Evolutionary conservation across 768 basidiomycete species (phyloP), one percentile per base, ranked within the genome.

Genomic region (Tulasnella sp.): DNA sequence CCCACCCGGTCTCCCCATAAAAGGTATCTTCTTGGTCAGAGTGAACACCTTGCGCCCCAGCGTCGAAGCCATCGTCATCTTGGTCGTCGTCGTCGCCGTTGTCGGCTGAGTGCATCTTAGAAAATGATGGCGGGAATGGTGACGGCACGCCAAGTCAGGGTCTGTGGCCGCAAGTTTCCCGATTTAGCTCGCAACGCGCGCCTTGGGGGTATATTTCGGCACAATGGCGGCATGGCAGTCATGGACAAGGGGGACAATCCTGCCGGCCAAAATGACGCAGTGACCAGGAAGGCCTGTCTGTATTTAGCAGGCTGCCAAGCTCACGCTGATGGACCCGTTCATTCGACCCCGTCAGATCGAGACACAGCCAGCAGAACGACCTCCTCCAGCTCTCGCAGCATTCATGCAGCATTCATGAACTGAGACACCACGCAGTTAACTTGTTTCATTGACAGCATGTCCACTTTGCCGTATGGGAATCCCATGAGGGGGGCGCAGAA

Each of bases 121-220:
- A 67, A 67, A 67, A 67, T 51, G 51, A 67, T 5, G 26, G 61
- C 32, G 61, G 29, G 61, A 67, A 67, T 6, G 26, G 29, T 67
- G 61, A 67, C 61, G 61, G 61, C 61, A 67, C 61, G 26, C 61
- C 61, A 67, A 67, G 61, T 26, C 26, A 67, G 61, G 61, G 61
- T 67, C 29, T 35, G 26, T n/a, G 51, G 51, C 51, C n/a, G 51
- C 16, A 18, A 18, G 16, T 44, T 11, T 16, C 55, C 20, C 26
- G 18, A 35, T 67, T 67, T 67, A 35, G 61, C 29, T 29, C 61
- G 29, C 11, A 2, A 18, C 32, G n/a, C 61, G 29, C 32, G n/a
- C 61, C 1, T 67, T 15, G 26, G 61, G 61, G 13, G 15, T n/a
- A 29, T 18, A 67, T 26, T 35, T 67, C 61, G 61, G 61, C 61